phyloP scores from a whole-genome alignment of 192 early-diverging fungal genomes.

The Mycoemilia scoparia region DNA sequence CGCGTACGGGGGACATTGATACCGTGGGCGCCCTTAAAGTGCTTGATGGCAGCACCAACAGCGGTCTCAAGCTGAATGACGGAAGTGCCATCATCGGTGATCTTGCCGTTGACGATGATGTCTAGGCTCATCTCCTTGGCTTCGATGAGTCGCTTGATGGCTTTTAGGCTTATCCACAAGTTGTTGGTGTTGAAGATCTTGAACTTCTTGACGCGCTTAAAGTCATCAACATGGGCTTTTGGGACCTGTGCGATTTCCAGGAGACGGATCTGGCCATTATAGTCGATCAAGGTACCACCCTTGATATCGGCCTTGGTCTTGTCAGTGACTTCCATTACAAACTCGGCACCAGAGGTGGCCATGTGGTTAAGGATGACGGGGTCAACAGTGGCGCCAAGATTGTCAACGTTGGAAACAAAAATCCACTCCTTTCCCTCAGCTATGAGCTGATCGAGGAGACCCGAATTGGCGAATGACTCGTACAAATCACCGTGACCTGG shows the following conservation, averaged over 20 bases:
- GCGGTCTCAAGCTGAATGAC: slow-evolving; percentile 98
- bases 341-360: slow-evolving; percentile 71
- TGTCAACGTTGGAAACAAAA: slow-evolving; percentile 98
- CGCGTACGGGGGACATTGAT: slow-evolving; percentile 95
- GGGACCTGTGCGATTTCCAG: slow-evolving; percentile 99
- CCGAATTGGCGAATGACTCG: slow-evolving; percentile 83
- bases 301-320: slow-evolving; percentile 99
- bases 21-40: slow-evolving; percentile 85
- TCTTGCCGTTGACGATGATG: slow-evolving; percentile 96
- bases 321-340: slow-evolving; percentile 98
- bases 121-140: slow-evolving; percentile 67
- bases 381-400: slow-evolving; percentile 94
- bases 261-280: slow-evolving; percentile 81
- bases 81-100: slow-evolving; percentile 80
- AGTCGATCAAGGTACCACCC: slow-evolving; percentile 98
- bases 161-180: slow-evolving; percentile 69
- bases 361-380: slow-evolving; percentile 81
- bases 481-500: slow-evolving; percentile 98
- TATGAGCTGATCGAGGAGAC: slow-evolving; percentile 80
- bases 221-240: slow-evolving; percentile 88
- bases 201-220: slow-evolving; percentile 99
- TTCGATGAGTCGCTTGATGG: slow-evolving; percentile 71
- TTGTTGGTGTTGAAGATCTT: slow-evolving; percentile 99
- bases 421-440: slow-evolving; percentile 95
- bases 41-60: slow-evolving; percentile 96